Evolutionary conservation across 1,284 basidiomycete species (phyloP), one percentile per base, ranked within the genome.

Genomic region (Hemileia vastatrix): DNA sequence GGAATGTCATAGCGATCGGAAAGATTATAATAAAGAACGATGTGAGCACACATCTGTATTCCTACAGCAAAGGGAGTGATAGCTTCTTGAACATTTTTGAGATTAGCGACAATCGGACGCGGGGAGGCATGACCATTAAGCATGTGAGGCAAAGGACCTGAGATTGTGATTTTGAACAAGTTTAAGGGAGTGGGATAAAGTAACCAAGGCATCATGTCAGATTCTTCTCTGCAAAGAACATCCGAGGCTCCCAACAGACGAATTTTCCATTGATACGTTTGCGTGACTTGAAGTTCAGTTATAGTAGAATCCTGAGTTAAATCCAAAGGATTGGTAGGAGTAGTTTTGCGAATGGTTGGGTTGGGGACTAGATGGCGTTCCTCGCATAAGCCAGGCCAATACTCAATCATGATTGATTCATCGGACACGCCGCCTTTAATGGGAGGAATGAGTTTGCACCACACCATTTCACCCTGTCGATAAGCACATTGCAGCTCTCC

Each of bases 371-470:
- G 23, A 6, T 31, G 48, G 1, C 65, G 52, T 23, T 53, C 15
- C 18, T 45, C 80, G 8, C 88, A 80, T 18, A 88, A 70, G 1
- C 80, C 85, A 1, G 87, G 87, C 87, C 87, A 89, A 66, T 83
- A 84, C 23, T 75, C 68, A 66, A 89, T 85, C 18, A 70, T 69
- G 52, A 80, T 77, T n/a, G n/a, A n/a, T n/a, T n/a, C n/a, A 15
- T 76, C 77, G 6, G 68, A 47, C 33, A 75, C 70, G 1, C 53
- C 77, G 0, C 76, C 77, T 11, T 71, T 65, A 56, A 88, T 84
- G 0, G 84, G 80, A 2, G 76, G 71, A 43, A 79, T 74, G 32
- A 90, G 74, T 15, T 79, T 78, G 63, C 83, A 85, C 87, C 87
- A 90, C 4, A 90, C 78, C 21, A 88, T 69, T 73, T 90, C 87